These are phyloP conservation scores for Chenopodium suecicum DNA, from an alignment of 148 eudicot genomes.

Conservation along the genomic window DNA sequence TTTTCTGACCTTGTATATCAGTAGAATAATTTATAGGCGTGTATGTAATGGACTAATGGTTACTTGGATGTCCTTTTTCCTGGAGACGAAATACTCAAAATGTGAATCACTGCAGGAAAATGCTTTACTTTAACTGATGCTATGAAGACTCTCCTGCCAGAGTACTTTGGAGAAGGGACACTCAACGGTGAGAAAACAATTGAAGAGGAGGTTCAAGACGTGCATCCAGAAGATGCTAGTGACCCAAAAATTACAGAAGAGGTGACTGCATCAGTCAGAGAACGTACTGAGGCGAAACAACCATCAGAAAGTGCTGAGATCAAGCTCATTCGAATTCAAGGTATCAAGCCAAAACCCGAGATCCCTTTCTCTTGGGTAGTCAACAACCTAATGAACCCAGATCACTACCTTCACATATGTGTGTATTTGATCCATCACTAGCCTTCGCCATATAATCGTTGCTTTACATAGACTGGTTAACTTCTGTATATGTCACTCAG, in stretches of 20 bases:
- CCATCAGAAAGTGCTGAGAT: conserved; percentile 36
- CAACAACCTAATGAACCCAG: conserved; percentile 90
- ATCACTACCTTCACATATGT: conserved; percentile 80
- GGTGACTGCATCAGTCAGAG: conserved; percentile 26
- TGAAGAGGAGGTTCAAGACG: conserved; percentile 31
- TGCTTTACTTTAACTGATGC: conserved; percentile 73
- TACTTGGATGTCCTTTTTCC: not conserved
- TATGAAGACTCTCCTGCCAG: conserved; percentile 67
- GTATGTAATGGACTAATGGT: not conserved
- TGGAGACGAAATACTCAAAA: not conserved
- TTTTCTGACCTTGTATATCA: no score
- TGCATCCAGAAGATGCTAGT: conserved; percentile 38
- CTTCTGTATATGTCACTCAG: conserved; percentile 5
- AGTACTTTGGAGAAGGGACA: conserved; percentile 42
- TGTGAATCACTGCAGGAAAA: conserved; percentile 48
- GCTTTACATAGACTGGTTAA: not conserved
- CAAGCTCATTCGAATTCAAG: conserved; percentile 82
- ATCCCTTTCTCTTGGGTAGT: conserved; percentile 90
- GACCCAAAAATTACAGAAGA: conserved; percentile 31
- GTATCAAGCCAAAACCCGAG: conserved; percentile 69
- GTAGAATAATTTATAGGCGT: not conserved
- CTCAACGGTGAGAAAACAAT: conserved; percentile 20
- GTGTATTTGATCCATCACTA: conserved; percentile 45
- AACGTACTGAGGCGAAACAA: conserved; percentile 20
- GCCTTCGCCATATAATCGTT: not conserved